Base-by-base conservation (phyloP, 441 rosid genomes). In the Bocquillonia castaneifolia region DNA sequence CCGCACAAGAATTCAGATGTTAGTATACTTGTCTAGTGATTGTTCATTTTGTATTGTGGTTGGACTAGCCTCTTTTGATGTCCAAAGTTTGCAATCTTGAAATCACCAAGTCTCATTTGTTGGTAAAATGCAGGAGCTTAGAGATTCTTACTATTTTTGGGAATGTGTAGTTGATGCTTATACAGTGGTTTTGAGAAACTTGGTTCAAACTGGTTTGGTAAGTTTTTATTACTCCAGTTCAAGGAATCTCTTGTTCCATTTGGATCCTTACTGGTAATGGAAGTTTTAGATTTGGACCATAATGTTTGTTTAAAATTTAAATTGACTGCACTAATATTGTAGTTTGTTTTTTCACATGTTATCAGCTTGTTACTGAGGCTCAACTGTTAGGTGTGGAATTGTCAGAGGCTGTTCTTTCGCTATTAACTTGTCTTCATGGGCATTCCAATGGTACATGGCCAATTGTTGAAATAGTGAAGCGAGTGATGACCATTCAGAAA, bases 301-400 rank as follows among this genome's bases (percentile, higher is more conserved):
- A 45, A 44, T 48, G 25, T 47, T 65, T 31, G 6, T 59, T 56
- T 36, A 56, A 52, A 4, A 26, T 15, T 48, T 42, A 37, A 57
- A 25, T 39, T 13, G 40, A 66, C 52, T n/a, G 2, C 66, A 29
- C 63, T 12, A 42, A 36, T 36, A n/a, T n/a, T 20, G 42, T 56
- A 58, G 1, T 69, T 50, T 67, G 34, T 68, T 58, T 23, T 7
- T 69, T 68, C 66, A 72, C 28, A 56, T 69, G 68, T 62, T 80
- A 62, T 69, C 84, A 88, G 90, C 73, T 76, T 40, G 78, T 83
- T 63, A 34, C 67, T 5, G 86, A 84, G 76, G 85, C 77, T 72
- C 97, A 84, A 81, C 70, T 77, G 58, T 80, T 84, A n/a, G 91
- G 91, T 15, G 79, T 84, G 77, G 82, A 85, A 71, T 79, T 93